phyloP scores from a whole-genome alignment of 1,284 basidiomycete genomes.

The Ganoderma meredithae region DNA sequence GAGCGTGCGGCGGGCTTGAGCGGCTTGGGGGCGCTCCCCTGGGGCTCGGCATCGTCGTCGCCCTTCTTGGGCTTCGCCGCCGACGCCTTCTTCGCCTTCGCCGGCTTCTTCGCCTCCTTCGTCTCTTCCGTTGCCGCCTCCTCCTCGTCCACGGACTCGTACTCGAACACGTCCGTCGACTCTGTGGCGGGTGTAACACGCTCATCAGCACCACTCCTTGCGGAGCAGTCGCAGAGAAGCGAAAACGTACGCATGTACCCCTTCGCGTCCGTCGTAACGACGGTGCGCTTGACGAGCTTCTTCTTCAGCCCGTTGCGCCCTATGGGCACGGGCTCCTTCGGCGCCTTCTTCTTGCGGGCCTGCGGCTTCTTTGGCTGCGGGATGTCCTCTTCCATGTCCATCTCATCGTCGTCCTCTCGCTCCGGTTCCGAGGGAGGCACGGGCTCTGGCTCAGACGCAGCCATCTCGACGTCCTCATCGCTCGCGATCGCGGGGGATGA shows the following conservation, averaged over 20 bases:
- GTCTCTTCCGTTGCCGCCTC: constrained; percentile 31
- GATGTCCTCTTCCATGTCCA: constrained; percentile 45
- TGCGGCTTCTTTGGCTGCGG: constrained; percentile 53
- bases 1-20: constrained; percentile 27
- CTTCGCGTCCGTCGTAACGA: constrained; percentile 62
- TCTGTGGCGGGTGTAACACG: constrained; percentile 48
- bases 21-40: constrained; percentile 33
- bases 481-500: constrained; percentile 2
- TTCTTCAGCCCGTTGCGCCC: constrained; percentile 80
- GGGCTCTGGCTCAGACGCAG: constrained; percentile 22
- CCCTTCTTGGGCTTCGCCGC: constrained; percentile 32
- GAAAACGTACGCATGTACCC: constrained; percentile 70
- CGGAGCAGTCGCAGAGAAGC: neutral
- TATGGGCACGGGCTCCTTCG: constrained; percentile 69
- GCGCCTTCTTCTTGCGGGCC: constrained; percentile 55
- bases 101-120: constrained; percentile 42
- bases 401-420: constrained; percentile 32
- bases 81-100: constrained; percentile 40
- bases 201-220: neutral
- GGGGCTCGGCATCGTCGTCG: constrained; percentile 41
- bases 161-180: constrained; percentile 79
- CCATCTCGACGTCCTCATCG: constrained; percentile 50
- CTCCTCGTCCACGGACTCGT: constrained; percentile 77
- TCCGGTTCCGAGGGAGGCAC: constrained; percentile 37
- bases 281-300: constrained; percentile 65